Percentiles rank a stretch among this genome's conserved stretches.
These are phyloP conservation scores for Geosmithia morbida DNA, from an alignment of 2,329 filamentous ascomycete species.

Conservation along the genomic window DNA sequence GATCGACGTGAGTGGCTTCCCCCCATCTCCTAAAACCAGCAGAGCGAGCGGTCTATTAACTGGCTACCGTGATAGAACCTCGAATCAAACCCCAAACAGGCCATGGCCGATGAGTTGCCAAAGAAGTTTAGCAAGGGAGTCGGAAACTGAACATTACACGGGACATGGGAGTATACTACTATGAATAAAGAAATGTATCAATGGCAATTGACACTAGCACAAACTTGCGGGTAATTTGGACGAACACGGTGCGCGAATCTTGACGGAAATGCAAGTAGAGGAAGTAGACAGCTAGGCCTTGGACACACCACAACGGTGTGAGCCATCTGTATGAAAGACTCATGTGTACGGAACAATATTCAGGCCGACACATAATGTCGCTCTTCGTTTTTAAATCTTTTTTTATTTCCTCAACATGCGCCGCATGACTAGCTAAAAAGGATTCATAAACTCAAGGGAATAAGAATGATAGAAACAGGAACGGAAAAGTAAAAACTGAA, in stretches of 20 bases:
- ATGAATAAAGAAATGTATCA: not conserved
- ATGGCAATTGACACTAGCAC: not conserved
- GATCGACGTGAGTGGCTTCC: constrained; percentile 25
- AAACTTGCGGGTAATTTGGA: no score
- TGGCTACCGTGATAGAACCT: no score
- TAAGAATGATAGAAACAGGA: not conserved
- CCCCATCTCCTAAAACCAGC: no score
- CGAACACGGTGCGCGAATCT: no score
- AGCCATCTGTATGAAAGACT: no score
- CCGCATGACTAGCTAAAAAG: not conserved
- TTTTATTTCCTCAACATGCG: not conserved
- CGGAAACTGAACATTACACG: not conserved
- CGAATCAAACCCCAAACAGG: constrained; percentile 50
- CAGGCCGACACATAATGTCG: no score
- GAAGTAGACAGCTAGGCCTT: no score
- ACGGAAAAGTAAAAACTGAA: not conserved
- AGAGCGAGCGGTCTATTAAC: no score
- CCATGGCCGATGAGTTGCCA: constrained; percentile 44
- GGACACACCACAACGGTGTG: no score
- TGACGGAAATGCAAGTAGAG: no score
- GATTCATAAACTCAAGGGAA: not conserved
- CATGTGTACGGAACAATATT: no score
- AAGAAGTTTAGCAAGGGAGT: constrained; percentile 32
- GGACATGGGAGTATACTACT: not conserved
- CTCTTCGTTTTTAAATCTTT: not conserved